Evolutionary conservation across 164 flowering plant species (phyloP), one percentile per base, ranked within the genome.

Genomic region (Tinospora cordifolia): DNA sequence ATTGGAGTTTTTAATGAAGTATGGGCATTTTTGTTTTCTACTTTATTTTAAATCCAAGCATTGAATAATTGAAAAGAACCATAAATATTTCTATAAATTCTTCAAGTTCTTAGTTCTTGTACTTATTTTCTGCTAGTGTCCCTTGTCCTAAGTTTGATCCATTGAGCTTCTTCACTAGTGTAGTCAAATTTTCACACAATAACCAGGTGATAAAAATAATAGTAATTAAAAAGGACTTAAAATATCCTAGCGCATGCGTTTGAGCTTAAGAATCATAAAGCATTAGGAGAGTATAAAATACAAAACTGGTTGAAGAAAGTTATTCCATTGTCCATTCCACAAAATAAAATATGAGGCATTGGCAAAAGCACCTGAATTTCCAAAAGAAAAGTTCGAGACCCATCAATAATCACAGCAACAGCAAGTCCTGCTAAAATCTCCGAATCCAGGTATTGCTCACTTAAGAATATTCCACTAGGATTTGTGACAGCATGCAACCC

Each of bases 381-480:
- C 74, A 94, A 71, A 24, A 94, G 85, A 78, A 94, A 94, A 70
- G 86, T 71, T 69, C 98, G 87, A 44, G 99, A 87, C 47, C 96
- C 97, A 83, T 94, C 99, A 86, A 92, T 79, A 17, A 89, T 77
- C 7, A 88, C 95, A 76, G 98, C 88, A 74, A 92, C 87, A 70
- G 98, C 99, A 47, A 85, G 83, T 72, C 99, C 98, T 70, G 90
- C 94, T 71, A 94, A 80, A 80, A 86, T 54, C 36, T 92, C 97
- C 12, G 96, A 94, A 75, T 83, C 87, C 47, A 83, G 72, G 46
- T 76, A 75, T 40, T 81, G 82, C 69, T 88, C 92, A 63, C 88
- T 84, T 76, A 92, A 75, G 73, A 87, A 94, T 67, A 94, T 88
- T 81, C 86, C 88, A 79, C 93, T 92, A 21, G 97, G 91, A 77